Percentiles rank a stretch among this genome's conserved stretches.
phyloP scores from a whole-genome alignment of 768 basidiomycete species.

The Kwoniella bestiolae region DNA sequence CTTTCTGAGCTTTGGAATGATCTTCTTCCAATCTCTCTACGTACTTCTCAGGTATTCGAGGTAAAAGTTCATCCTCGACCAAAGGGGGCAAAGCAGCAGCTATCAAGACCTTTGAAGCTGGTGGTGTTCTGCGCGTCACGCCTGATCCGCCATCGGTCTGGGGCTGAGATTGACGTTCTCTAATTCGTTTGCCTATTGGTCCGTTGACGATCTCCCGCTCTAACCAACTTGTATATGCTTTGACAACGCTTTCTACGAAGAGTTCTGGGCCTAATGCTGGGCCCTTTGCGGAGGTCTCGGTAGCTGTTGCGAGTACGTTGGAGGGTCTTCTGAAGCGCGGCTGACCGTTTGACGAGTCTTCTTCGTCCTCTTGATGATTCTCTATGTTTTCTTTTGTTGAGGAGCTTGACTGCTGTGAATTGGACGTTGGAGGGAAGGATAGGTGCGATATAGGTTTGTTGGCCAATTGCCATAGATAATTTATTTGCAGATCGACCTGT shows the following conservation, averaged over 20 bases:
- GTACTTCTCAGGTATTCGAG: conserved; percentile 50
- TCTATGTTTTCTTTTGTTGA: neutral
- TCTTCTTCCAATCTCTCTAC: conserved; percentile 48
- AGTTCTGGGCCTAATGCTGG: conserved; percentile 35
- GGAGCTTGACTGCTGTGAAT: no score
- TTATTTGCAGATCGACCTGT: conserved; percentile 54
- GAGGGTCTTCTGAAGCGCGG: conserved; percentile 2
- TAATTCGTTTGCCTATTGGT: conserved; percentile 30
- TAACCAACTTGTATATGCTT: conserved; percentile 33
- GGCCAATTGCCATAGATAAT: conserved; percentile 51
- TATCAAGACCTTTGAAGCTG: conserved; percentile 38
- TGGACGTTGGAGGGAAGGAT: conserved; percentile 20
- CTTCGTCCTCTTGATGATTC: neutral
- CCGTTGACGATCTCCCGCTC: conserved; percentile 36
- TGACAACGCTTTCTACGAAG: conserved; percentile 29
- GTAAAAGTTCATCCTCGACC: conserved; percentile 39
- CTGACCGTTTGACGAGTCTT: neutral
- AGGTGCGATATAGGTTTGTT: conserved; percentile 38
- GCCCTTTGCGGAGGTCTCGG: conserved; percentile 31
- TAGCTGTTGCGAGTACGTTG: conserved; percentile 33
- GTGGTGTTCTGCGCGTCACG: conserved; percentile 1
- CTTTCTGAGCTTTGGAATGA: conserved; percentile 40
- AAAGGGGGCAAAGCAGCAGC: conserved; percentile 41
- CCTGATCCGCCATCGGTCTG: no score
- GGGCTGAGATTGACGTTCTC: conserved; percentile 17